Evolutionary conservation across 225 moss, liverwort and hornwort genomes (phyloP), one percentile per base, ranked within the genome.

Genomic region (Polytrichum formosum): DNA sequence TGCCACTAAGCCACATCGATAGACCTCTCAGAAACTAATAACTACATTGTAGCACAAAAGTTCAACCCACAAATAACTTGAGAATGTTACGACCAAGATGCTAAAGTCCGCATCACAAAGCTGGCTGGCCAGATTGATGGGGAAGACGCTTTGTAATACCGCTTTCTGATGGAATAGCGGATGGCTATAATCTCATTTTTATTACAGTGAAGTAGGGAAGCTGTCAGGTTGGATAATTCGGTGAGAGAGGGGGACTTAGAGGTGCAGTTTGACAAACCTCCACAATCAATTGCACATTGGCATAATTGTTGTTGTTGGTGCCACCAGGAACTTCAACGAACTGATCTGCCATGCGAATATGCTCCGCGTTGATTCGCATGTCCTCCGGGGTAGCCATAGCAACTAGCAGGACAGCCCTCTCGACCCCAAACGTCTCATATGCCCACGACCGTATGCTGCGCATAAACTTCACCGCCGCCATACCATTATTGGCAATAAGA

Each of bases 381-480:
- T 98, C 97, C 66, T 98, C 97, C 5, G 97, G 94, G 29, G 97
- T 98, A 20, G 97, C 97, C 97, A 98, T 98, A 4, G 97, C 97
- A 77, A 98, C 97, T 5, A 98, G 85, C 1, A 91, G 73, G 35
- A 98, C 91, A 1, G 90, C 85, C 54, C 91, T 85, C 81, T 98
- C 94, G 70, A 84, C 81, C 25, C 90, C 90, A 66, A 98, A 94
- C 18, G 92, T 83, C 88, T 98, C 97, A 46, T 98, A 94, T 26
- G 97, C 92, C 97, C 97, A 98, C 8, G 86, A 80, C 22, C 97
- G 92, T 72, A 98, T 90, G 81, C 94, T 94, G 67, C 85, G 83
- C 73, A 98, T 98, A 75, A 98, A 98, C 81, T 98, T 98, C 26
- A 98, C 97, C 7, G 97, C 97, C 29, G 97, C 97, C 97, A 98